A percentile compares a stretch with the other conserved stretches of the same genome.
Conservation (phyloP, 2,329 filamentous ascomycete genomes). For the Fusarium floridanum region DNA sequence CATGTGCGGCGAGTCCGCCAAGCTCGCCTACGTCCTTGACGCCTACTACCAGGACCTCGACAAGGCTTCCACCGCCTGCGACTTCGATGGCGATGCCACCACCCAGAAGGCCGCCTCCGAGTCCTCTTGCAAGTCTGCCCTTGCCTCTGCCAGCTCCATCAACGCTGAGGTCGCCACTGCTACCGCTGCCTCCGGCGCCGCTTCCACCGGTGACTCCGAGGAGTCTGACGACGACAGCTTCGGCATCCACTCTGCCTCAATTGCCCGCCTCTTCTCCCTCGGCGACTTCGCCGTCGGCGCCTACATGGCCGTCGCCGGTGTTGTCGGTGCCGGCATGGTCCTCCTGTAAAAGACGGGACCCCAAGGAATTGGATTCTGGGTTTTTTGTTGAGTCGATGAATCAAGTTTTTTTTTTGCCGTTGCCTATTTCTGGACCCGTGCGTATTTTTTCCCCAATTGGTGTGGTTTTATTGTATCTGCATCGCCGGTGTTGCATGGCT, state of each 20-base stretch:
- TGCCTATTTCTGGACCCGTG: conserved; percentile 33
- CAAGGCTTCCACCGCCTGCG: conserved; percentile 70
- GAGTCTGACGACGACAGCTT: conserved; percentile 50
- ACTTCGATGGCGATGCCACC: conserved; percentile 77
- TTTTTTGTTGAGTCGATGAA: conserved; percentile 29
- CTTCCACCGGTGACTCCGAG: conserved; percentile 44
- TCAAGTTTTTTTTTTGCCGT: conserved; percentile 41
- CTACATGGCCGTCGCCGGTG: conserved; percentile 66
- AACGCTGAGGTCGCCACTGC: conserved; percentile 63
- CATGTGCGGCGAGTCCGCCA: conserved; percentile 78
- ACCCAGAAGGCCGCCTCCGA: conserved; percentile 63
- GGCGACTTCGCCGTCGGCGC: conserved; percentile 63
- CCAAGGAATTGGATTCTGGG: conserved; percentile 12
- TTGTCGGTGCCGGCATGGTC: conserved; percentile 66
- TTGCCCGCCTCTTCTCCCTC: conserved; percentile 57
- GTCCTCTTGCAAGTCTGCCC: conserved; percentile 67
- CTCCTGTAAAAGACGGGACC: conserved; percentile 58
- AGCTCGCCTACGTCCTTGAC: conserved; percentile 81
- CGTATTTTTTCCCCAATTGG: conserved; percentile 28
- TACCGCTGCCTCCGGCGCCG: conserved; percentile 52
- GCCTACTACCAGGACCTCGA: conserved; percentile 75
- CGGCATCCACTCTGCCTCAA: conserved; percentile 52
- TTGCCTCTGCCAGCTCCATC: conserved; percentile 73
- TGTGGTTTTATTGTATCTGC: conserved; percentile 44
- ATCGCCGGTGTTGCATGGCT: conserved; percentile 47